Conservation (phyloP, 1,284 basidiomycete species). For the Xerocomus nothofagi region DNA sequence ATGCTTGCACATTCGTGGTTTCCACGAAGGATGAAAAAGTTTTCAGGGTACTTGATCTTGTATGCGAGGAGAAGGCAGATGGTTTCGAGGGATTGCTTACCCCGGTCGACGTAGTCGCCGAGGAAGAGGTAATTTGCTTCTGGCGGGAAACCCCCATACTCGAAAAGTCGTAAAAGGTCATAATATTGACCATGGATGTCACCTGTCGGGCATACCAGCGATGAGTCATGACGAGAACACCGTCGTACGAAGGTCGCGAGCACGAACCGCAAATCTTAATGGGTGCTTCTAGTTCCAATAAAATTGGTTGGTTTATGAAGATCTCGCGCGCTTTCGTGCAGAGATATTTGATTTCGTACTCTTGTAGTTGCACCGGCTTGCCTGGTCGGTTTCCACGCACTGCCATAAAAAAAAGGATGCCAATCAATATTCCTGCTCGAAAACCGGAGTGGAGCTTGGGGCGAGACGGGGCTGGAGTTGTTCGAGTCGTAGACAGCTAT, state of each 20-base stretch:
- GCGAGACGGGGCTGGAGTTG: conserved; percentile 2
- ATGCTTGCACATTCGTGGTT: conserved; percentile 96
- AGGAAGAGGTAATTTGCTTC: conserved; percentile 97
- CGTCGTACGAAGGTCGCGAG: not conserved
- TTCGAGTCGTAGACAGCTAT: conserved; percentile 8
- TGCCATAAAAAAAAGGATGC: conserved; percentile 34
- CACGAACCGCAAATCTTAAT: conserved; percentile 95
- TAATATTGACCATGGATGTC: conserved; percentile 97
- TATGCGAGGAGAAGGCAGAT: conserved; percentile 90
- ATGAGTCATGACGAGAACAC: conserved; percentile 19
- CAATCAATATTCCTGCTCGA: conserved; percentile 18
- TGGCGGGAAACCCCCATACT: conserved; percentile 94
- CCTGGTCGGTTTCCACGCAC: conserved; percentile 93
- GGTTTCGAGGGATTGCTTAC: conserved; percentile 92
- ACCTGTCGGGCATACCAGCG: conserved; percentile 46
- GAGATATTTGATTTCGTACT: conserved; percentile 95
- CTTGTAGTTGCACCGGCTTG: conserved; percentile 91
- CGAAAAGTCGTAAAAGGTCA: conserved; percentile 90
- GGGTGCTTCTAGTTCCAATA: conserved; percentile 91
- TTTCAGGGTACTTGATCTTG: conserved; percentile 99
- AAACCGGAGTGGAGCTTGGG: not conserved
- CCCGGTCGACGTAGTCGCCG: conserved; percentile 94
- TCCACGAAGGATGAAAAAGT: conserved; percentile 93
- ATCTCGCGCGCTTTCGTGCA: conserved; percentile 95
- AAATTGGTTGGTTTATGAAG: conserved; percentile 94